These are phyloP conservation scores for Cymodocea nodosa DNA, from an alignment of 116 monocot species.

Conservation along the genomic window DNA sequence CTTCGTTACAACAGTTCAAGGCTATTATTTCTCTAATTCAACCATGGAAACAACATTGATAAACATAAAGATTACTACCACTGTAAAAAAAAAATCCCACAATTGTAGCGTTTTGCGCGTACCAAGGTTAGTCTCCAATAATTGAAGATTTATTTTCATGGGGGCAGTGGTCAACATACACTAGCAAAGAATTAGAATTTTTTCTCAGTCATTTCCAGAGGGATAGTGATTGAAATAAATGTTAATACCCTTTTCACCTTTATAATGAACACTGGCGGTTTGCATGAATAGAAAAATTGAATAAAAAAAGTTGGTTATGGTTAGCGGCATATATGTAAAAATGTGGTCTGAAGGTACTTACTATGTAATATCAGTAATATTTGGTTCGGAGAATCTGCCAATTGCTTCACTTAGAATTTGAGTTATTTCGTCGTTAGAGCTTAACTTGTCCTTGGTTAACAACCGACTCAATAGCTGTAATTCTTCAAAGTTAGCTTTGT, in stretches of 20 bases:
- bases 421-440: slow-evolving; percentile 14
- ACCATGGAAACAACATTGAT: too few species aligned
- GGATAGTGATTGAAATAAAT: background rate
- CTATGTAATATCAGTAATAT: background rate
- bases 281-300: background rate
- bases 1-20: too few species aligned
- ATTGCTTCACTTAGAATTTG: slow-evolving; percentile 25
- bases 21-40: too few species aligned
- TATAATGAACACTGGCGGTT: background rate
- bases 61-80: too few species aligned
- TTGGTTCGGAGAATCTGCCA: slow-evolving; percentile 4
- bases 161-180: too few species aligned
- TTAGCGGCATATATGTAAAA: background rate
- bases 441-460: slow-evolving; percentile 11
- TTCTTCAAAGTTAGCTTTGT: slow-evolving; percentile 43
- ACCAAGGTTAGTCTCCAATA: too few species aligned
- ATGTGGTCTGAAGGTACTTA: background rate
- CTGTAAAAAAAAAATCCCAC: too few species aligned
- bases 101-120: too few species aligned
- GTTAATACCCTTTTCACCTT: background rate
- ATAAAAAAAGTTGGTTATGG: background rate
- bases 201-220: background rate
- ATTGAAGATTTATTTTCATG: too few species aligned
- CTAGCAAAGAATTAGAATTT: too few species aligned
- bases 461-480: slow-evolving; percentile 22